phyloP scores from a whole-genome alignment of 2,329 filamentous ascomycete species.

The Teratosphaeria gauchensis region DNA sequence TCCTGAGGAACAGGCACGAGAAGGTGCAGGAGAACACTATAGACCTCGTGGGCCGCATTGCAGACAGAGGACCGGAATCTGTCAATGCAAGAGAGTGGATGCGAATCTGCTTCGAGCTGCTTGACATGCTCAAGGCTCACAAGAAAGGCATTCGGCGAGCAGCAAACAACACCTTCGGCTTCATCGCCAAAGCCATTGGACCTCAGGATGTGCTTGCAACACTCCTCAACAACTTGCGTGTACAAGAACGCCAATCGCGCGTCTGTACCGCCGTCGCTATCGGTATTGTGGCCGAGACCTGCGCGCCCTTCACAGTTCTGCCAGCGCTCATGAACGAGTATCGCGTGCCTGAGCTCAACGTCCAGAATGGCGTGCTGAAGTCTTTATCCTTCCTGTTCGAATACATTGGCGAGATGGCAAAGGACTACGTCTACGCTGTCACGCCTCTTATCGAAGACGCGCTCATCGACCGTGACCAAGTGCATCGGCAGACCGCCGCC shows the following conservation, averaged over 20 bases:
- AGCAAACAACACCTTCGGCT: conserved; percentile 98
- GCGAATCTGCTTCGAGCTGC: conserved; percentile 97
- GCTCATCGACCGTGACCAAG: conserved; percentile 93
- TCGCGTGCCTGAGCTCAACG: conserved; percentile 93
- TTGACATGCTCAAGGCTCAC: conserved; percentile 99
- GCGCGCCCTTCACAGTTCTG: conserved; percentile 95
- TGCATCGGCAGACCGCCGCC: conserved; percentile 92
- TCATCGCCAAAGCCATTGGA: conserved; percentile 98
- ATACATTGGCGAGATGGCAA: conserved; percentile 98
- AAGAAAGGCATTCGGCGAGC: conserved; percentile 98
- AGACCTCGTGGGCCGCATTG: conserved; percentile 93
- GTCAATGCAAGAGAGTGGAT: conserved; percentile 99
- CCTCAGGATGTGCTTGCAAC: conserved; percentile 95
- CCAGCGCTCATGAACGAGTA: conserved; percentile 99
- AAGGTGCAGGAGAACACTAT: conserved; percentile 99
- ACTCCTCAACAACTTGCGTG: conserved; percentile 87
- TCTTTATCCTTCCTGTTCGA: conserved; percentile 95
- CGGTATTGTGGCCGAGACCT: conserved; percentile 96
- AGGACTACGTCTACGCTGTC: conserved; percentile 98
- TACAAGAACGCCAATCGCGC: conserved; percentile 94
- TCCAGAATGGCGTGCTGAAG: conserved; percentile 97
- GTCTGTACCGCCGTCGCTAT: conserved; percentile 98
- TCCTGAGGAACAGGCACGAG: conserved; percentile 93
- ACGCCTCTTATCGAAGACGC: conserved; percentile 93
- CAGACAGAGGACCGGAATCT: conserved; percentile 89